These are phyloP conservation scores for Colletotrichum scovillei DNA, from an alignment of 2,329 filamentous ascomycete genomes.

Conservation along the genomic window DNA sequence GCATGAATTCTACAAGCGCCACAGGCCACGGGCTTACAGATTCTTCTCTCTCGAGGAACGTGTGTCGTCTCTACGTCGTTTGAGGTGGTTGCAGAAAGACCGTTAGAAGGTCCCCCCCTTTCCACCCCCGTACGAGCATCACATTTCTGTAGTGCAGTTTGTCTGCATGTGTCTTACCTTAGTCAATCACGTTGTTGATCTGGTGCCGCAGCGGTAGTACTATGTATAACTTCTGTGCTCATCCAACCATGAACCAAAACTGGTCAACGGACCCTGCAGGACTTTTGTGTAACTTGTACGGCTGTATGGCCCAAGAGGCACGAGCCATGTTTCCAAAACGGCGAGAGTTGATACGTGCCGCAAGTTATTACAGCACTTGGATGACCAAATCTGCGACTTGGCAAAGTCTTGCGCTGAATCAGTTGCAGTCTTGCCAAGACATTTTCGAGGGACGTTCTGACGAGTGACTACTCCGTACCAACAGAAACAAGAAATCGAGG, in stretches of 20 bases:
- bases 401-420: slow-evolving; percentile 21
- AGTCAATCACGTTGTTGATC: background rate
- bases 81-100: background rate
- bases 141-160: background rate
- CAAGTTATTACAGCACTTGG: slow-evolving; percentile 14
- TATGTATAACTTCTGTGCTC: background rate
- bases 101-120: background rate
- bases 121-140: background rate
- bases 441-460: too few relatives aligned
- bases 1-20: background rate
- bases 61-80: background rate
- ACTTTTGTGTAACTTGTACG: too few relatives aligned
- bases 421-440: slow-evolving; percentile 27
- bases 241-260: background rate
- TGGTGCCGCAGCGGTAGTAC: background rate
- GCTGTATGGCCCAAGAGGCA: background rate
- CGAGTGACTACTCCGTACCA: too few relatives aligned
- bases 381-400: background rate
- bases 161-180: background rate
- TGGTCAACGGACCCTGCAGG: too few relatives aligned
- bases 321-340: slow-evolving; percentile 17
- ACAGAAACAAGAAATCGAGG: background rate
- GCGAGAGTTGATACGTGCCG: slow-evolving; percentile 25
- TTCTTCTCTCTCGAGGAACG: background rate
- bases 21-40: background rate